Conservation (phyloP, 129 eudicot genomes). For the Silybum marianum region DNA sequence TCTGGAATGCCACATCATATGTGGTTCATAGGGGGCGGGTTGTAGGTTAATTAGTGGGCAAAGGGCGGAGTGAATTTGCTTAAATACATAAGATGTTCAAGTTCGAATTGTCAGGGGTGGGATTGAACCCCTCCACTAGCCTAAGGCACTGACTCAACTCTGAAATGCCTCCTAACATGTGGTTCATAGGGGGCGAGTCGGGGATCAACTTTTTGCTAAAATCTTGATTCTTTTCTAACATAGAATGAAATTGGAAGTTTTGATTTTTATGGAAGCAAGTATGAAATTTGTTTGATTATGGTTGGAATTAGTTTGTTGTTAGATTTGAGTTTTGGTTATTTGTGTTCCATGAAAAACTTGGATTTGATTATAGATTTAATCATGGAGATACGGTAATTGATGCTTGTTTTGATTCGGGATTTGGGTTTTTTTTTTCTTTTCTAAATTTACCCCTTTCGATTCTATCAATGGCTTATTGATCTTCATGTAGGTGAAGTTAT, state of each 20-base stretch:
- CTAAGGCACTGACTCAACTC: too few species aligned
- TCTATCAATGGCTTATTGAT: neutral
- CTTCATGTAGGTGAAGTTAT: neutral
- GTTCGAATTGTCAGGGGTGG: too few species aligned
- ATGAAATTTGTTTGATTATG: neutral
- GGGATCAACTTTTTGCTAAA: too few species aligned
- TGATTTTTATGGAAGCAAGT: neutral
- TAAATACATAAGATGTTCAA: too few species aligned
- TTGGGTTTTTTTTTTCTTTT: neutral
- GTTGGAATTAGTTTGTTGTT: neutral
- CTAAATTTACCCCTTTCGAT: neutral
- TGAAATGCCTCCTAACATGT: too few species aligned
- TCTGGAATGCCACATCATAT: neutral
- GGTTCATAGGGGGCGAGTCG: too few species aligned
- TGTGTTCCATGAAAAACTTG: neutral
- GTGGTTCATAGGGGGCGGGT: neutral
- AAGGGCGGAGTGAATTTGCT: too few species aligned
- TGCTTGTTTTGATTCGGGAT: neutral
- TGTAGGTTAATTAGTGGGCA: too few species aligned
- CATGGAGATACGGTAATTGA: neutral
- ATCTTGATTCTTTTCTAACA: neutral
- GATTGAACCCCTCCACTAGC: too few species aligned
- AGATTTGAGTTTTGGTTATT: neutral
- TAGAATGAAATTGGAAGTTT: neutral
- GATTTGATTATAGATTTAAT: neutral